A percentile compares a stretch with the other conserved stretches of the same genome.
Evolutionary conservation across 2,329 filamentous ascomycete species (phyloP).

Genomic region (Triangularia verruculosa): DNA sequence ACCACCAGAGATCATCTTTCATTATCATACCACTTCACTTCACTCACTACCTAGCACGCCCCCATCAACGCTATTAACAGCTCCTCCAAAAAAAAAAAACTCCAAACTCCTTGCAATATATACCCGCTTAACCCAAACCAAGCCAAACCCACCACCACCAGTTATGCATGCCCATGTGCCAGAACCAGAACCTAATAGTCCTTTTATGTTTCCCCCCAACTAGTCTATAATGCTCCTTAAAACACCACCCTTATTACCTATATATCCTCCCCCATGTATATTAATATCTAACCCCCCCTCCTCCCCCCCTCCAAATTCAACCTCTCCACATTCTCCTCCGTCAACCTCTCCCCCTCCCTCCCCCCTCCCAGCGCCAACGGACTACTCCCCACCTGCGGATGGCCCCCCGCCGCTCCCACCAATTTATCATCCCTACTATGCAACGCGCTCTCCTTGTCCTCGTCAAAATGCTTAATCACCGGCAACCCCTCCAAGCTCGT

Average conservation of each 20-base stretch:
- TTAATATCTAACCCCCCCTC: no score
- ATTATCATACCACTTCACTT: no score
- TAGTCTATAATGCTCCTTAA: background rate
- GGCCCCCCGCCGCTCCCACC: slow-evolving; percentile 25
- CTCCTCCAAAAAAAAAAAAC: no score
- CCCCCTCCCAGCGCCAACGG: background rate
- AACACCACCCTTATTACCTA: background rate
- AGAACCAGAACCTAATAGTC: background rate
- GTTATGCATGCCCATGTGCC: background rate
- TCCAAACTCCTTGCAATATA: background rate
- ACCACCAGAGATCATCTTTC: no score
- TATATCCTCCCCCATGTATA: background rate
- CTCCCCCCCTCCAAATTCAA: slow-evolving; percentile 5
- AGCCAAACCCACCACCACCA: background rate
- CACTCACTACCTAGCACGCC: no score
- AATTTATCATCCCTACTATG: slow-evolving; percentile 30
- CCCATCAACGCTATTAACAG: no score
- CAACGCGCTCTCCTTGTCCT: slow-evolving; percentile 27
- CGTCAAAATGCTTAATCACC: slow-evolving; percentile 9
- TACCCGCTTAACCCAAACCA: background rate
- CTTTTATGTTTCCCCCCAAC: background rate
- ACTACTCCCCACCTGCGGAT: background rate
- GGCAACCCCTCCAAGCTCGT: background rate
- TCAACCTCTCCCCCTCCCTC: slow-evolving; percentile 19
- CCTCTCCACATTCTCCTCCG: slow-evolving; percentile 14